These are phyloP conservation scores for Talaromyces piceae DNA, from an alignment of 2,329 filamentous ascomycete genomes.

Conservation along the genomic window DNA sequence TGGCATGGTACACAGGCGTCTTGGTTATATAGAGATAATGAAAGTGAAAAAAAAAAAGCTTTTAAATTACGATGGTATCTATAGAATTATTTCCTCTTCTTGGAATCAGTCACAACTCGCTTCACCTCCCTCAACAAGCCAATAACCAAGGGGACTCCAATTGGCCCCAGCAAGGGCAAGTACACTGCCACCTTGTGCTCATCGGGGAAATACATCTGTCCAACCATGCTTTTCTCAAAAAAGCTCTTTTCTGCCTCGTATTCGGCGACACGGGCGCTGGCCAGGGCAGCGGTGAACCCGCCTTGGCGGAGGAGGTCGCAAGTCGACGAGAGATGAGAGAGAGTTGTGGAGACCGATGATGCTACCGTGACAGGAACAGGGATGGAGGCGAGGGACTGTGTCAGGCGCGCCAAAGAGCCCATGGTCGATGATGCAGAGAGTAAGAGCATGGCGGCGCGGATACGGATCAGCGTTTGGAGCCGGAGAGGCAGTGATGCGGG, in stretches of 20 bases:
- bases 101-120: slow-evolving; percentile 33
- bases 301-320: slow-evolving; percentile 62
- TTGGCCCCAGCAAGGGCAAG: slow-evolving; percentile 78
- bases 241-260: slow-evolving; percentile 87
- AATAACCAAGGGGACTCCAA: slow-evolving; percentile 84
- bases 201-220: slow-evolving; percentile 95
- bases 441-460: slow-evolving; percentile 76
- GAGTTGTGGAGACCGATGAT: slow-evolving; percentile 71
- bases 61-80: slow-evolving; percentile 5
- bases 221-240: slow-evolving; percentile 98
- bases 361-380: slow-evolving; percentile 84
- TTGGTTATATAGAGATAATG: not conserved
- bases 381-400: slow-evolving; percentile 76
- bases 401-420: slow-evolving; percentile 83
- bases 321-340: slow-evolving; percentile 67
- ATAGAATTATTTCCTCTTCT: slow-evolving; percentile 9
- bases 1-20: not conserved
- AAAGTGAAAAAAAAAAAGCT: not conserved
- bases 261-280: slow-evolving; percentile 77
- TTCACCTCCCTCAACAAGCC: slow-evolving; percentile 74
- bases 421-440: slow-evolving; percentile 87
- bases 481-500: slow-evolving; percentile 74
- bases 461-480: slow-evolving; percentile 74
- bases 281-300: slow-evolving; percentile 59
- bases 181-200: slow-evolving; percentile 98